phyloP scores from a whole-genome alignment of 75 land plant genomes.

The Pinus albicaulis region DNA sequence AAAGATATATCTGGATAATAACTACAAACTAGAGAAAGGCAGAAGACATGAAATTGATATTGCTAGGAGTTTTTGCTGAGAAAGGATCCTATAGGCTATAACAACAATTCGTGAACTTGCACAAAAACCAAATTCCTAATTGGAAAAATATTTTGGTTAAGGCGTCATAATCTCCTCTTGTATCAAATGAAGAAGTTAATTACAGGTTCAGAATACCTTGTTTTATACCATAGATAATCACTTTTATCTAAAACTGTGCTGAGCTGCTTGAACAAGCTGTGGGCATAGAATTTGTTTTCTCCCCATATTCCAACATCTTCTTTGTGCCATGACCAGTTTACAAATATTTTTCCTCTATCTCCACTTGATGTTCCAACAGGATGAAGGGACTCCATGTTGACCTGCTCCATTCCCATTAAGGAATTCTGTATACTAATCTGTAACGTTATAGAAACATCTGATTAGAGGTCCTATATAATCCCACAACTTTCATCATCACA shows the following conservation, averaged over 20 bases:
- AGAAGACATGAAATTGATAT: too few relatives aligned
- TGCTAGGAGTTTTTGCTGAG: too few relatives aligned
- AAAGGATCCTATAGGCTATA: too few relatives aligned
- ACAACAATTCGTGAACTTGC: too few relatives aligned
- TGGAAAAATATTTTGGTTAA: too few relatives aligned
- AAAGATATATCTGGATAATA: too few relatives aligned
- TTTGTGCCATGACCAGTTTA: slow-evolving; percentile 14
- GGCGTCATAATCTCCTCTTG: too few relatives aligned
- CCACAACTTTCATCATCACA: background rate
- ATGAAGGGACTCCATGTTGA: background rate
- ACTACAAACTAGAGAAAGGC: too few relatives aligned
- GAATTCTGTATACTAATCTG: slow-evolving; percentile 28
- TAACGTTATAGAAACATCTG: background rate
- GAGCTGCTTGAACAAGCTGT: slow-evolving; percentile 63
- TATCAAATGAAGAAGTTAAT: too few relatives aligned
- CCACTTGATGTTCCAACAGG: background rate
- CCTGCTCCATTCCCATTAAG: slow-evolving; percentile 8
- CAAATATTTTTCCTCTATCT: background rate
- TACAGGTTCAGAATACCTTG: slow-evolving; percentile 39
- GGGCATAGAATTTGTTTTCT: slow-evolving; percentile 16
- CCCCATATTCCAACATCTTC: slow-evolving; percentile 27
- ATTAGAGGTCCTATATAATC: background rate
- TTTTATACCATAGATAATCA: slow-evolving; percentile 92
- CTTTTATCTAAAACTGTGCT: slow-evolving; percentile 51
- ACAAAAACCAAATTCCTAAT: too few relatives aligned